phyloP scores from a whole-genome alignment of 2,329 filamentous ascomycete genomes.

The Penicillium sp. region DNA sequence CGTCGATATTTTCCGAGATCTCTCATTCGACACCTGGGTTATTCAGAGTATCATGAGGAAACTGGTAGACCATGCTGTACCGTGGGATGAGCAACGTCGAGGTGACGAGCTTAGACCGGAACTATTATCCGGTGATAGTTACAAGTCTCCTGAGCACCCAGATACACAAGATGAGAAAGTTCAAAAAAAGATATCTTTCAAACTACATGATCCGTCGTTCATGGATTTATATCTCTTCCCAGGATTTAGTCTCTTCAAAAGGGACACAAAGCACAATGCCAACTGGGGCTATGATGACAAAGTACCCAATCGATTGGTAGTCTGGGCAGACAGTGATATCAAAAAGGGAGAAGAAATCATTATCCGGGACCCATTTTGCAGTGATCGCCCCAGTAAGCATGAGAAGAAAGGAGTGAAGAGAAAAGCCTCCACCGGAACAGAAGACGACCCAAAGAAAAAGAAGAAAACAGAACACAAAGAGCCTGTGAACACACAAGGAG shows the following conservation, averaged over 20 bases:
- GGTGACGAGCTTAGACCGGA: slow-evolving; percentile 3
- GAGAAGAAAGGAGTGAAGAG: neutral
- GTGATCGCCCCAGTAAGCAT: neutral
- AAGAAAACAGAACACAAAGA: neutral
- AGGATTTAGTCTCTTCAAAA: slow-evolving; percentile 35
- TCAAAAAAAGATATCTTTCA: neutral
- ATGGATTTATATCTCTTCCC: slow-evolving; percentile 33
- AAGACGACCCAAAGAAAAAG: neutral
- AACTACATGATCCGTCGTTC: slow-evolving; percentile 23
- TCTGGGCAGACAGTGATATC: slow-evolving; percentile 29
- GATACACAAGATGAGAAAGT: slow-evolving; percentile 9
- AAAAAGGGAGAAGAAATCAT: slow-evolving; percentile 26
- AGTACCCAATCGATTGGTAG: slow-evolving; percentile 30
- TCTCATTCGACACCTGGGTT: slow-evolving; percentile 40
- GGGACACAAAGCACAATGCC: slow-evolving; percentile 28
- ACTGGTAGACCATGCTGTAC: slow-evolving; percentile 31
- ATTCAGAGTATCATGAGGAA: slow-evolving; percentile 36
- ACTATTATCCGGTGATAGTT: neutral
- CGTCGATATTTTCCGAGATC: slow-evolving; percentile 38
- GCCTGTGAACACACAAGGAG: neutral
- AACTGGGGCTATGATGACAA: slow-evolving; percentile 29
- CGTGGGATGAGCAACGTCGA: slow-evolving; percentile 27
- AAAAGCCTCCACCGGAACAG: neutral
- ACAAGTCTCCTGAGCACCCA: slow-evolving; percentile 9
- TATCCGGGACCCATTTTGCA: slow-evolving; percentile 18